Base-by-base conservation (phyloP, 208 protist species). In the Acanthamoeba sp. region DNA sequence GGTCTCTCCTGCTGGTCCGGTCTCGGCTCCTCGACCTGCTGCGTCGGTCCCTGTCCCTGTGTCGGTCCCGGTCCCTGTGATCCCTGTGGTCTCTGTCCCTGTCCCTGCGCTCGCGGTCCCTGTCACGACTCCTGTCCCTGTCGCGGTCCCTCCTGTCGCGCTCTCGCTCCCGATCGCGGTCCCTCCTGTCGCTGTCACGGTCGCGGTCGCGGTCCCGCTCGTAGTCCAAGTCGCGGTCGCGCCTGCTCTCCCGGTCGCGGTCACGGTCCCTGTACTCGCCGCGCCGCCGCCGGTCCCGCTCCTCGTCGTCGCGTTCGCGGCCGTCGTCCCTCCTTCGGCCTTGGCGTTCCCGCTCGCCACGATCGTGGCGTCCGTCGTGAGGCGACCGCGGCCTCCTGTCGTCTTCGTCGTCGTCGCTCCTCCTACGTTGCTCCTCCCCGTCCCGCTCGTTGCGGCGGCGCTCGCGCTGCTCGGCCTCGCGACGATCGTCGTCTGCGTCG, bases 71-170 rank as follows among this genome's bases (percentile, higher is more conserved):
- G 90, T 96, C 40, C 1, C 76, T 45, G 55, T 95, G 93, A 34
- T 96, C 50, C 22, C 94, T 20, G 40, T 95, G 93, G n/a, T 95
- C 78, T 92, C 95, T 94, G 62, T 91, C 87, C 22, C 62, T 69
- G 42, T 45, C 22, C 52, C 76, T 92, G 42, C 42, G 12, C 22
- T 50, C 10, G 69, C 59, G 10, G 34, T 85, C 1, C n/a, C 50
- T 94, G 27, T 48, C 69, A 27, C 38, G 38, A 22, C 71, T 38
- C 0, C 82, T 73, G 32, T 92, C 93, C n/a, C 45, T 94, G 36
- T 85, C 91, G 40, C 29, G 6, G 27, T 55, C 38, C 69, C n/a
- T 94, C 29, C 27, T 64, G 24, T 38, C 80, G 7, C 95, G 36
- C 22, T 96, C 92, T 10, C 87, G 32, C 36, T 96, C 80, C 18